These are phyloP conservation scores for Aspergillus panamensis DNA, from an alignment of 495 filamentous ascomycete genomes.

Conservation along the genomic window DNA sequence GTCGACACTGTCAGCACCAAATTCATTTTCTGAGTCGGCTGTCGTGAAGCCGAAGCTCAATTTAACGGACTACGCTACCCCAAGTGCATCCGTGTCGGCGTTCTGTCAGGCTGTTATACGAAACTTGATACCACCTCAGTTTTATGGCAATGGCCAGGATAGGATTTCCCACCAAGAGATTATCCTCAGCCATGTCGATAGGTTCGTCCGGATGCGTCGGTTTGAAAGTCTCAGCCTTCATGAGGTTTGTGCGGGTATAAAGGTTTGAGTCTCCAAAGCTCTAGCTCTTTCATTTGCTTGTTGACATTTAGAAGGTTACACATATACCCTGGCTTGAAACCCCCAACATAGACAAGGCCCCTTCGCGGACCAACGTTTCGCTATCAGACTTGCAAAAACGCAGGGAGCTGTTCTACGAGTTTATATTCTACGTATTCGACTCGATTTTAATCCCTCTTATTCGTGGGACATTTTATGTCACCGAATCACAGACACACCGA, in stretches of 20 bases:
- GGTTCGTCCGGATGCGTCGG: constrained; percentile 70
- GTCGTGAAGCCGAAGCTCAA: constrained; percentile 24
- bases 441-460: constrained; percentile 86
- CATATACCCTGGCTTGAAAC: constrained; percentile 71
- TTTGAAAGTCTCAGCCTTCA: constrained; percentile 82
- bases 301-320: constrained; percentile 47
- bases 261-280: constrained; percentile 46
- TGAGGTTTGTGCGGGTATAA: constrained; percentile 69
- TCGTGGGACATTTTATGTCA: constrained; percentile 86
- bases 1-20: not conserved
- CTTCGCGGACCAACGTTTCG: constrained; percentile 51
- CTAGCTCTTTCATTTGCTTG: constrained; percentile 6
- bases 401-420: constrained; percentile 72
- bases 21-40: not conserved
- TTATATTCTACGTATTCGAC: constrained; percentile 90
- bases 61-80: constrained; percentile 69
- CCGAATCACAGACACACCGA: constrained; percentile 76
- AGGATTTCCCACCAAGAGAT: constrained; percentile 54
- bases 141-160: constrained; percentile 62
- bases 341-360: constrained; percentile 15
- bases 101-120: constrained; percentile 78
- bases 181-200: constrained; percentile 65
- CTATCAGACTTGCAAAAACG: constrained; percentile 73
- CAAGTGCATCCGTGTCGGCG: constrained; percentile 69
- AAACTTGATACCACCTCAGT: constrained; percentile 69